phyloP scores from a whole-genome alignment of 2,329 filamentous ascomycete genomes.

The Penicillium sp. region DNA sequence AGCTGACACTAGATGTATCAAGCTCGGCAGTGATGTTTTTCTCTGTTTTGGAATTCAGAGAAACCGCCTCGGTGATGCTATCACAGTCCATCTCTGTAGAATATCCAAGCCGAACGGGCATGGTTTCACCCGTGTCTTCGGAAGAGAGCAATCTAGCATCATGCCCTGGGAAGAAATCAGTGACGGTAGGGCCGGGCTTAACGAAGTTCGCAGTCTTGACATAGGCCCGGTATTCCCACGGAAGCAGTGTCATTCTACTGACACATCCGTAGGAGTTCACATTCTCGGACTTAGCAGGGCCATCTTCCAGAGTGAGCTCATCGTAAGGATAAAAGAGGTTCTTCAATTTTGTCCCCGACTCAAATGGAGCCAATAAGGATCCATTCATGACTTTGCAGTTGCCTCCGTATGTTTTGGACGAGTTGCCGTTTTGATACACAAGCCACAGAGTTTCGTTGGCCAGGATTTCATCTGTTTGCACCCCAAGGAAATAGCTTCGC shows the following conservation, averaged over 20 bases:
- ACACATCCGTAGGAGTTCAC: slow-evolving; percentile 58
- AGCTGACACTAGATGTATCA: slow-evolving; percentile 47
- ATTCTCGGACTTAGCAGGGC: slow-evolving; percentile 46
- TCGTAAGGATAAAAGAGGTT: slow-evolving; percentile 65
- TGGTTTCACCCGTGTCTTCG: slow-evolving; percentile 45
- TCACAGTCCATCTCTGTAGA: slow-evolving; percentile 61
- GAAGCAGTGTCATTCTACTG: slow-evolving; percentile 49
- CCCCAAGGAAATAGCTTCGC: slow-evolving; percentile 47
- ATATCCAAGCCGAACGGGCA: slow-evolving; percentile 54
- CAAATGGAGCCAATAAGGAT: slow-evolving; percentile 57
- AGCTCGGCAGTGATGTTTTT: slow-evolving; percentile 45
- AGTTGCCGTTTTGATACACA: slow-evolving; percentile 47
- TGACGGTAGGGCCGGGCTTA: slow-evolving; percentile 56
- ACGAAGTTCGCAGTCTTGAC: slow-evolving; percentile 54
- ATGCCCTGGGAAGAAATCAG: slow-evolving; percentile 59
- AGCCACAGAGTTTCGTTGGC: slow-evolving; percentile 48
- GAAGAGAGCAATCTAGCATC: slow-evolving; percentile 57
- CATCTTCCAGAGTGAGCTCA: slow-evolving; percentile 50
- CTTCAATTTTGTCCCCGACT: slow-evolving; percentile 53
- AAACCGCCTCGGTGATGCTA: slow-evolving; percentile 50
- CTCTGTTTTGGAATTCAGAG: slow-evolving; percentile 54
- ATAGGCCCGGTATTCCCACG: slow-evolving; percentile 61
- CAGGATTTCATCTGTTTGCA: slow-evolving; percentile 47
- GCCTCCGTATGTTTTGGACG: slow-evolving; percentile 57
- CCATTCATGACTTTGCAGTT: slow-evolving; percentile 36